phyloP scores from a whole-genome alignment of 768 basidiomycete genomes.

The Boletus tylopilopsis region DNA sequence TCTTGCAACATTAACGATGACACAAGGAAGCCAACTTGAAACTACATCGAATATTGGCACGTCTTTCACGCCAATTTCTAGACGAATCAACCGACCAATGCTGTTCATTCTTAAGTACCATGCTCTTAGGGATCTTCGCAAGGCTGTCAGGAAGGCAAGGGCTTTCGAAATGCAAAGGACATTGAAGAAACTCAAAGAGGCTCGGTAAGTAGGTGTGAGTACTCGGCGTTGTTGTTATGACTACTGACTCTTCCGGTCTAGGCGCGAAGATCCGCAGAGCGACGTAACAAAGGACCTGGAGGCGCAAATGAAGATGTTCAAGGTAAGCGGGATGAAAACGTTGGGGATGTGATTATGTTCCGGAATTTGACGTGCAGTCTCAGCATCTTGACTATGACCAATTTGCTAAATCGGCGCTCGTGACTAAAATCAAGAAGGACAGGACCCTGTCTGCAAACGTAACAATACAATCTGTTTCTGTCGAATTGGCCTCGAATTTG shows the following conservation, averaged over 20 bases:
- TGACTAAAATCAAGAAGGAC: conserved; percentile 73
- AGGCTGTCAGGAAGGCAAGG: conserved; percentile 78
- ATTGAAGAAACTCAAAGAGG: conserved; percentile 75
- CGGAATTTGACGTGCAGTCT: neutral
- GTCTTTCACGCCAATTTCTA: conserved; percentile 25
- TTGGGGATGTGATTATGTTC: neutral
- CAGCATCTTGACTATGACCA: conserved; percentile 58
- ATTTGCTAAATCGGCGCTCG: conserved; percentile 63
- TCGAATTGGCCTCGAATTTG: conserved; percentile 40
- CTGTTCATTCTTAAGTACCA: conserved; percentile 54
- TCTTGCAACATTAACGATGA: conserved; percentile 1
- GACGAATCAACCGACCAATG: conserved; percentile 8
- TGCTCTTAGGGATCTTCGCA: conserved; percentile 65
- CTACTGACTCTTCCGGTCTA: conserved; percentile 5
- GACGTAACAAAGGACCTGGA: conserved; percentile 49
- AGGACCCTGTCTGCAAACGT: conserved; percentile 48
- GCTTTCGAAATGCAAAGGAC: conserved; percentile 76
- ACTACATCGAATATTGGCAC: conserved; percentile 54
- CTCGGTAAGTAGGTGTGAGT: conserved; percentile 47
- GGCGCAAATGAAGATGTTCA: conserved; percentile 56
- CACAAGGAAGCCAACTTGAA: conserved; percentile 39
- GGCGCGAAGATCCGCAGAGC: conserved; percentile 37
- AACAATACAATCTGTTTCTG: conserved; percentile 43
- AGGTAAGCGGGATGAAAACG: conserved; percentile 43
- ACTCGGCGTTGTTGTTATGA: neutral